Percentiles rank a stretch among this genome's conserved stretches.
phyloP scores from a whole-genome alignment of 1,139 yeast genomes.

The Kurtzmaniella natalensis region DNA sequence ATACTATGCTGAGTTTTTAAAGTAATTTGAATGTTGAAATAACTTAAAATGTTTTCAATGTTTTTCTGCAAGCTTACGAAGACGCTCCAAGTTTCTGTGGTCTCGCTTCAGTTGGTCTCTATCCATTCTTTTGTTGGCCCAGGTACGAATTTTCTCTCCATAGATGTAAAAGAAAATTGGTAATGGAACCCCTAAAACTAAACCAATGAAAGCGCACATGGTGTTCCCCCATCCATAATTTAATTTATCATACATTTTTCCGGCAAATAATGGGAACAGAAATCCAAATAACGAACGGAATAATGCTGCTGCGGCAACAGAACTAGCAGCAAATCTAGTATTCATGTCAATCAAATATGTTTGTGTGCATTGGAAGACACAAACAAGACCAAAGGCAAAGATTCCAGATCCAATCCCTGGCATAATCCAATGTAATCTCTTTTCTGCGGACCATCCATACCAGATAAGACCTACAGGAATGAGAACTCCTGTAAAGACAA shows the following conservation, averaged over 20 bases:
- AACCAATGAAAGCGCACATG: constrained; percentile 50
- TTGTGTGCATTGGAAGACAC: constrained; percentile 57
- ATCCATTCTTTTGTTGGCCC: constrained; percentile 51
- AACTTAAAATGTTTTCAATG: constrained; percentile 2
- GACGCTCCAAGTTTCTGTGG: constrained; percentile 25
- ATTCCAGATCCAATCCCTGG: constrained; percentile 53
- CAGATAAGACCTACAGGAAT: constrained; percentile 52
- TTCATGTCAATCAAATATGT: constrained; percentile 63
- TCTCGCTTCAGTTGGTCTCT: constrained; percentile 38
- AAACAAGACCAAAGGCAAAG: constrained; percentile 55
- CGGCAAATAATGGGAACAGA: constrained; percentile 48
- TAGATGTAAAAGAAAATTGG: constrained; percentile 53
- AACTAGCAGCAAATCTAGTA: constrained; percentile 57
- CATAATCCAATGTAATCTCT: constrained; percentile 49
- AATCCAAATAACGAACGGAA: constrained; percentile 57
- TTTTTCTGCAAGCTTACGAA: constrained; percentile 14
- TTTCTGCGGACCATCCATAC: constrained; percentile 64
- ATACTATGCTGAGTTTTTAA: background rate
- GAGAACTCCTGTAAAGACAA: constrained; percentile 40
- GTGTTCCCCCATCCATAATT: constrained; percentile 70
- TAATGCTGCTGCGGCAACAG: constrained; percentile 59
- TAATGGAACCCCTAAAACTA: constrained; percentile 59
- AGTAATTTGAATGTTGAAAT: too few relatives aligned
- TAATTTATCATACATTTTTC: constrained; percentile 36
- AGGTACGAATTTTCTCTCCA: constrained; percentile 51